These are phyloP conservation scores for Amylocarpus encephaloides DNA, from an alignment of 2,329 filamentous ascomycete species.

Conservation along the genomic window DNA sequence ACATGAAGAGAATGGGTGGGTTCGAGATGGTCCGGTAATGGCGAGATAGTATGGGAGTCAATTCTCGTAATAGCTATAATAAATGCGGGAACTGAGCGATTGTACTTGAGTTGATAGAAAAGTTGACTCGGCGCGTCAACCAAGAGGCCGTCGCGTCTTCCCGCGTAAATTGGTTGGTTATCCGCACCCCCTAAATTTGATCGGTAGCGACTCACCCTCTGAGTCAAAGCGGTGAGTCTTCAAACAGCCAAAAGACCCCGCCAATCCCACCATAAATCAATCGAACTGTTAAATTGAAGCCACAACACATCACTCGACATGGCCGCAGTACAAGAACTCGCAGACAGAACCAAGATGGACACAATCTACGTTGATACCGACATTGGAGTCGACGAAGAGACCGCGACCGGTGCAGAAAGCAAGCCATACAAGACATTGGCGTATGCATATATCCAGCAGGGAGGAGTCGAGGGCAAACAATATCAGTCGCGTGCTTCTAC, in stretches of 20 bases:
- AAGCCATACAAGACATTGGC: slow-evolving; percentile 77
- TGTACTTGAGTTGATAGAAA: no score
- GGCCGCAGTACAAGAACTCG: slow-evolving; percentile 40
- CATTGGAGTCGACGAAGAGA: slow-evolving; percentile 62
- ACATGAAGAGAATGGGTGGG: neutral
- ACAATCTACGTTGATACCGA: slow-evolving; percentile 76
- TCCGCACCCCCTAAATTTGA: slow-evolving; percentile 3
- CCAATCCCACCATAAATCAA: slow-evolving; percentile 10
- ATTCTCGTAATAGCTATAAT: no score
- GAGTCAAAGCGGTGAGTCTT: slow-evolving; percentile 16
- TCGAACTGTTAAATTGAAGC: slow-evolving; percentile 16
- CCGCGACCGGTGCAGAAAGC: slow-evolving; percentile 61
- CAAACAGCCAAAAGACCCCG: slow-evolving; percentile 6
- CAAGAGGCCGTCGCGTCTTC: slow-evolving; percentile 7
- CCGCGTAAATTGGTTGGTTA: slow-evolving; percentile 19
- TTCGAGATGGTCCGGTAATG: neutral
- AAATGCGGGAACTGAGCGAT: no score
- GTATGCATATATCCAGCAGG: slow-evolving; percentile 67
- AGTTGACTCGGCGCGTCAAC: slow-evolving; percentile 9
- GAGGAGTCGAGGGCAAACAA: slow-evolving; percentile 46
- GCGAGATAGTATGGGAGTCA: no score
- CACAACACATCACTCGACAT: slow-evolving; percentile 20
- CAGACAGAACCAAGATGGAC: slow-evolving; percentile 43
- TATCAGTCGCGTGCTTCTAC: slow-evolving; percentile 66
- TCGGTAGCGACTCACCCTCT: neutral